Base-by-base conservation (phyloP, 2,329 filamentous ascomycete genomes). In the Teratosphaeriaceae sp. region DNA sequence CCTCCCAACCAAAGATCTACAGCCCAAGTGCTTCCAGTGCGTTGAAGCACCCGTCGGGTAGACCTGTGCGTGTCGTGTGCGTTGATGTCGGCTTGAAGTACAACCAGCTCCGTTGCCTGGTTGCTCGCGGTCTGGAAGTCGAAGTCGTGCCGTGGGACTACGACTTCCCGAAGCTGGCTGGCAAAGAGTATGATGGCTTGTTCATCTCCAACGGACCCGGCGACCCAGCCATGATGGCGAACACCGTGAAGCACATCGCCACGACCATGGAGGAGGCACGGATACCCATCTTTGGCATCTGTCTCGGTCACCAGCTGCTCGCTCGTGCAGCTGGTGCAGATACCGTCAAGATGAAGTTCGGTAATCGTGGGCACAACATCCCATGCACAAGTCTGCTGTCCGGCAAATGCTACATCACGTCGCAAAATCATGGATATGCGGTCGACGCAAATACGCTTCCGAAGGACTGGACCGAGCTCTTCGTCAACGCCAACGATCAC, bases 191-290 rank as follows among this genome's bases (percentile, higher is more conserved):
- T 62, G 92, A 98, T 65, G 92, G 92, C 63, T 79, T 98, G 37
- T 98, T 98, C 73, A 81, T 98, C 55, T 97, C 90, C 52, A 98
- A 98, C 73, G 92, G 92, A 56, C 92, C 92, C 34, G 92, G 92
- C 71, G 89, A 98, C 66, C 92, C 92, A 43, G 83, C 90, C 5
- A 84, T 88, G 59, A 80, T 98, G 68, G 76, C 84, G 23, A 70
- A 72, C 43, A 95, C 90, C 5, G 80, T 94, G 45, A 78, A 84
- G 64, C 84, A 94, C 67, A 84, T 98, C 57, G 68, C 80, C 47
- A 73, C 78, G 44, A 84, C 85, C 22, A 76, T 96, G 65, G 73
- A 84, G 53, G 83, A 88, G 65, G 88, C 84, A 54, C 78, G 81
- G 54, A 90, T 82, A 6, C 90, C 90, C 5, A 84, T 97, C 50